Percentiles rank a stretch among this genome's conserved stretches.
These are phyloP conservation scores for Pseudogymnoascus sp. DNA, from an alignment of 2,329 filamentous ascomycete species.

Conservation along the genomic window DNA sequence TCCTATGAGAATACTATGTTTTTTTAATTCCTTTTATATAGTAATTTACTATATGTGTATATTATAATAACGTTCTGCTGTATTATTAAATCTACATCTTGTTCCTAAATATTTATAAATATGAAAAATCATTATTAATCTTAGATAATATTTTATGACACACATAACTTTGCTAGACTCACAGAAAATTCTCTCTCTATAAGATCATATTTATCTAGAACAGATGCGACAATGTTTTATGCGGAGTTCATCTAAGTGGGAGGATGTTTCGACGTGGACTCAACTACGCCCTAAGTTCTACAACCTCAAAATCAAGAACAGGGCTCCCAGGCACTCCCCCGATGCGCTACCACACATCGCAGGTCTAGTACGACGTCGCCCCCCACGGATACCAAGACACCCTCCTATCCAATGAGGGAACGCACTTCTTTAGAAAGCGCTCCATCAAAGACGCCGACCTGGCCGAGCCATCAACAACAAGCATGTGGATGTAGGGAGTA, in stretches of 20 bases:
- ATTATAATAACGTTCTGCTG: too few species aligned
- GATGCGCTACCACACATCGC: conserved; percentile 39
- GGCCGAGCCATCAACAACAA: background rate
- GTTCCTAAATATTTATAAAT: background rate
- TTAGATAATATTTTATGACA: background rate
- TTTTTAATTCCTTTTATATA: too few species aligned
- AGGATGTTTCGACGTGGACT: background rate
- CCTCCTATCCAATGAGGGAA: conserved; percentile 39
- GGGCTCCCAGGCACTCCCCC: conserved; percentile 44
- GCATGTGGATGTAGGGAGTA: background rate
- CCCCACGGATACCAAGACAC: conserved; percentile 52
- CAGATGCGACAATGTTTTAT: background rate
- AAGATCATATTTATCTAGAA: background rate
- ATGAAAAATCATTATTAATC: background rate
- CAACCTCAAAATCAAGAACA: conserved; percentile 50
- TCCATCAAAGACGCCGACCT: conserved; percentile 28
- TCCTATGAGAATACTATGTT: too few species aligned
- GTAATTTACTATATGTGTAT: too few species aligned
- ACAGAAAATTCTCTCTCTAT: too few species aligned
- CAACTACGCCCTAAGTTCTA: conserved; percentile 39
- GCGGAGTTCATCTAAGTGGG: background rate
- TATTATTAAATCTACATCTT: too few species aligned
- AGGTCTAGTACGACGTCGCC: conserved; percentile 49
- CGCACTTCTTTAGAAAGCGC: conserved; percentile 46
- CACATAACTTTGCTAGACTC: background rate